Evolutionary conservation across 129 eudicot species (phyloP), one percentile per base, ranked within the genome.

Genomic region (Escallonia herrerae): DNA sequence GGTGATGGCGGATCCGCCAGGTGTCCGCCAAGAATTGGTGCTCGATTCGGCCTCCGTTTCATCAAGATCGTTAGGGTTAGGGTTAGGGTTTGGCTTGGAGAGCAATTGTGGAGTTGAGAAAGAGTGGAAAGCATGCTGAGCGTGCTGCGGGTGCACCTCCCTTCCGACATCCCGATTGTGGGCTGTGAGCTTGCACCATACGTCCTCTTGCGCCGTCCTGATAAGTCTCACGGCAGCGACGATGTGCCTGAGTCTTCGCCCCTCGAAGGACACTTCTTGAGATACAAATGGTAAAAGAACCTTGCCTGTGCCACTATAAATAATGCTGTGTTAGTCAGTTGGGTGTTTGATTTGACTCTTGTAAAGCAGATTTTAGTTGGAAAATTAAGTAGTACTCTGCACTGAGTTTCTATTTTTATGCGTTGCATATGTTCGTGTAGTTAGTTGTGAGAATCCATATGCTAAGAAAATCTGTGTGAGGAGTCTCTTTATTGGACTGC

Each of bases 101-200:
- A 68, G 71, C 46, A 66, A 60, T 62, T 52, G 58, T 60, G 22
- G 33, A 57, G 73, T 12, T 68, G 42, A 12, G 54, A 62, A 56
- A 59, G 61, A 55, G 52, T 38, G 59, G 47, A 47, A 56, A 81
- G 73, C 58, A 89, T 89, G 84, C 77, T 85, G 84, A 84, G 76
- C 67, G 91, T 84, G 84, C 74, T 76, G 57, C 70, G 95, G 62
- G 82, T 87, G 76, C 89, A 87, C 75, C 82, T 87, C 14, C 95
- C 95, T 70, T 87, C 95, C 69, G 95, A 87, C 60, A 87, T 87
- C 72, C 95, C 95, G 54, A 87, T 87, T 58, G 95, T 87, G 70
- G 95, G 95, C 42, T 87, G 95, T 60, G 95, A 87, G 78, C 81
- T 87, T 62, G 68, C 89, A 62, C 95, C 95, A 2, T 87, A 87